Conservation (phyloP, 2,329 filamentous ascomycete genomes). For the Monosporascus sp. region DNA sequence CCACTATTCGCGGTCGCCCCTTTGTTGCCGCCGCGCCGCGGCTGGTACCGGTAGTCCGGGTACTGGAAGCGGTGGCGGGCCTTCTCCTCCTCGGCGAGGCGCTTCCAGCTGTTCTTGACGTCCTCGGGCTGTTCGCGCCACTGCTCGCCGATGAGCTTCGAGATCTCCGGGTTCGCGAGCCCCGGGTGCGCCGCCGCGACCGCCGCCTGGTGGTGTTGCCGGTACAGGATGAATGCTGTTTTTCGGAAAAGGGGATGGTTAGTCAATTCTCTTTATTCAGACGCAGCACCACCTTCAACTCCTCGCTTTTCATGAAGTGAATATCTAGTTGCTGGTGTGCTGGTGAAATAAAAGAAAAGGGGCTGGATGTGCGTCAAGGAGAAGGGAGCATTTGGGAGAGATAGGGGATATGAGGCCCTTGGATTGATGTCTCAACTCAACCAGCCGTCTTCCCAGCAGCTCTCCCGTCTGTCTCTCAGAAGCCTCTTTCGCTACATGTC, state of each 20-base stretch:
- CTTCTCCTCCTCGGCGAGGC: conserved; percentile 89
- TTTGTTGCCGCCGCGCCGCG: conserved; percentile 55
- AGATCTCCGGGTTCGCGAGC: conserved; percentile 90
- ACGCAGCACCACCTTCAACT: too few species aligned
- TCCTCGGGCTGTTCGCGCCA: conserved; percentile 75
- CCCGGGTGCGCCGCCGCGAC: conserved; percentile 82
- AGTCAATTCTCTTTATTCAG: not conserved
- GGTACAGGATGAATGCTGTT: conserved; percentile 93
- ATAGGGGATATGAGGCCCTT: too few species aligned
- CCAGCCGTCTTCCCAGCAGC: too few species aligned
- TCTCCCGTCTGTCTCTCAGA: too few species aligned
- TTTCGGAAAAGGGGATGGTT: conserved; percentile 4
- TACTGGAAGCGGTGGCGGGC: conserved; percentile 82
- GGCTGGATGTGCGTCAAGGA: too few species aligned
- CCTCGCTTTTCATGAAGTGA: too few species aligned
- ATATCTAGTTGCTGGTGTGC: too few species aligned
- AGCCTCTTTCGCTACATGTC: too few species aligned
- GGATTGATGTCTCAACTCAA: too few species aligned
- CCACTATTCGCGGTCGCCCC: not conserved
- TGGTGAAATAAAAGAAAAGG: not conserved
- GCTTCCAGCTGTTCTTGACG: conserved; percentile 81
- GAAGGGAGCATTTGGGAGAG: too few species aligned
- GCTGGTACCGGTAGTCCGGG: conserved; percentile 91
- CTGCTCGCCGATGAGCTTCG: conserved; percentile 91
- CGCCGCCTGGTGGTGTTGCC: conserved; percentile 81